These are phyloP conservation scores for Didymella lethalis DNA, from an alignment of 2,329 filamentous ascomycete genomes.

Conservation along the genomic window DNA sequence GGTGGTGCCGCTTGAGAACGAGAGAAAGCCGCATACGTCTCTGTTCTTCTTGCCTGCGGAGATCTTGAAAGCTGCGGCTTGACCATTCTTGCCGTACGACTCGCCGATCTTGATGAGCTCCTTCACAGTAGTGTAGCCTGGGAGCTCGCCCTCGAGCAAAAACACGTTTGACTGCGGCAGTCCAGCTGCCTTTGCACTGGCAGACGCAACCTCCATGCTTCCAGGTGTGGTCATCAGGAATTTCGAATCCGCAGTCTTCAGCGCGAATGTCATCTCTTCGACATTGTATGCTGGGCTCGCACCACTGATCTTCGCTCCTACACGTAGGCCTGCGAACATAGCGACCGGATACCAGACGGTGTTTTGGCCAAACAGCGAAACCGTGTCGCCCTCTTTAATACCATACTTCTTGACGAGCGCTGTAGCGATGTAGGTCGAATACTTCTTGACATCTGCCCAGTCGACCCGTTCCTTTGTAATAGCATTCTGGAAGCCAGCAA, in stretches of 20 bases:
- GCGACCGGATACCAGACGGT: constrained; percentile 73
- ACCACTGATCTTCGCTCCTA: constrained; percentile 66
- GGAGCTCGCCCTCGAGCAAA: constrained; percentile 62
- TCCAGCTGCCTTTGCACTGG: constrained; percentile 63
- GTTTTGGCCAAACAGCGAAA: constrained; percentile 69
- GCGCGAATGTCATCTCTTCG: constrained; percentile 72
- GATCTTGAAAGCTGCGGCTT: constrained; percentile 60
- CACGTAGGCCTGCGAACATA: constrained; percentile 64
- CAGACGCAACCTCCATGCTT: constrained; percentile 63
- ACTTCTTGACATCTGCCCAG: constrained; percentile 65
- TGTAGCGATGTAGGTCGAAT: constrained; percentile 67
- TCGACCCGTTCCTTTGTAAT: constrained; percentile 65
- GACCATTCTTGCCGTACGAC: constrained; percentile 53
- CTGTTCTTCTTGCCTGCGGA: constrained; percentile 63
- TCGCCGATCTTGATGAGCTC: constrained; percentile 56
- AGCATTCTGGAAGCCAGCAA: constrained; percentile 66
- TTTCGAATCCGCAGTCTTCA: constrained; percentile 65
- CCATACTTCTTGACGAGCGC: constrained; percentile 65
- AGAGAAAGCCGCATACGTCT: constrained; percentile 62
- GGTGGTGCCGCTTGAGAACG: constrained; percentile 49
- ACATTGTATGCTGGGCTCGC: constrained; percentile 71
- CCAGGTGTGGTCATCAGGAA: constrained; percentile 66
- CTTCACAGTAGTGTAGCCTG: constrained; percentile 60
- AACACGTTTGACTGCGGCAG: constrained; percentile 62
- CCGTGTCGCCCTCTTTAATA: constrained; percentile 62